Evolutionary conservation across 495 filamentous ascomycete genomes (phyloP).

Genomic region (Daldinia caldariorum): DNA sequence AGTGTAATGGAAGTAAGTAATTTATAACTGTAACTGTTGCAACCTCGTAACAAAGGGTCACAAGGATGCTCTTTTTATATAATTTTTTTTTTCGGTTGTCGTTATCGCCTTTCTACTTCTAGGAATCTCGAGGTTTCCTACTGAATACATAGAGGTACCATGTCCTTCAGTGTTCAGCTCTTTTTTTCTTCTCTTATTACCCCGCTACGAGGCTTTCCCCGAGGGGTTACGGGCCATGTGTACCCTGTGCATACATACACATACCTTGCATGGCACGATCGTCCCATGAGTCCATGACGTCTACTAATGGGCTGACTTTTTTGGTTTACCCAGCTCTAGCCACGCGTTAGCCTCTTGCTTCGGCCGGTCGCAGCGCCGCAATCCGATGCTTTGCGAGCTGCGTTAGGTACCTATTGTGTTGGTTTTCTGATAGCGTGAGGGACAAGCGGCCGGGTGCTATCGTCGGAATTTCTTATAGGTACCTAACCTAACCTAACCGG

Average conservation of each 20-base stretch:
- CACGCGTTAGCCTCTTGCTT: constrained; percentile 22
- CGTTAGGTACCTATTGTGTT: not conserved
- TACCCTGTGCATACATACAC: no score
- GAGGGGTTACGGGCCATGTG: constrained; percentile 4
- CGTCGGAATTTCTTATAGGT: not conserved
- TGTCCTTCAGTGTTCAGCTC: no score
- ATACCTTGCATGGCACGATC: constrained; percentile 40
- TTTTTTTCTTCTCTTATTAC: constrained; percentile 13
- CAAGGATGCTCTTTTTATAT: constrained; percentile 15
- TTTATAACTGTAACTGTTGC: constrained; percentile 15
- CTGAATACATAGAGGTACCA: not conserved
- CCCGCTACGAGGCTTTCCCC: constrained; percentile 21
- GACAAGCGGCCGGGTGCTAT: constrained; percentile 2
- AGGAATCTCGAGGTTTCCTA: not conserved
- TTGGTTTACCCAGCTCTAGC: constrained; percentile 5
- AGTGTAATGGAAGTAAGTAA: constrained; percentile 4
- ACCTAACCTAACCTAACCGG: no score
- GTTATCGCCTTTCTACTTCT: not conserved
- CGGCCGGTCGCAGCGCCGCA: constrained; percentile 26
- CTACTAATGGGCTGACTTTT: constrained; percentile 38
- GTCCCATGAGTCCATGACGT: constrained; percentile 45
- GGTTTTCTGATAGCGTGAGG: constrained; percentile 1
- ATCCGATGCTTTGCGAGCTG: constrained; percentile 22
- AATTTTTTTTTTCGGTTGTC: not conserved
- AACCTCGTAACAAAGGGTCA: constrained; percentile 15